Conservation (phyloP, 169 alveolate species). For the Theileria equi region DNA sequence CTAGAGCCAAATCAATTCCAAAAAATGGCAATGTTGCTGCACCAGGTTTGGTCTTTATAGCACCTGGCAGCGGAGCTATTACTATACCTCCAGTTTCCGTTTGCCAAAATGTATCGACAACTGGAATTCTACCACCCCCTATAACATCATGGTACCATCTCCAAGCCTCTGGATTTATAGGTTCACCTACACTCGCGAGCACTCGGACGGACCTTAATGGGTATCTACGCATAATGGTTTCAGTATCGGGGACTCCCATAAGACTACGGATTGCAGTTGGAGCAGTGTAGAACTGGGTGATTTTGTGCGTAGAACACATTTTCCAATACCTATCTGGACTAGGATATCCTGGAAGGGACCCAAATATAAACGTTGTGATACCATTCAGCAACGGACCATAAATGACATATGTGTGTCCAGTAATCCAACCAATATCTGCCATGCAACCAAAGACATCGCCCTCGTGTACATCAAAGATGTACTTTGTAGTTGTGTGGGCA, state of each 20-base stretch:
- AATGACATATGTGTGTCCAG: conserved; percentile 94
- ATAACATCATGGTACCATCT: conserved; percentile 86
- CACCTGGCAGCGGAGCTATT: conserved; percentile 89
- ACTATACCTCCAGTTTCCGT: conserved; percentile 96
- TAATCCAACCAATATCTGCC: conserved; percentile 98
- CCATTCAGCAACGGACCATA: conserved; percentile 94
- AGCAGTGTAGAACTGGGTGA: conserved; percentile 93
- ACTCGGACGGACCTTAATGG: conserved; percentile 73
- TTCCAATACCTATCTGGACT: conserved; percentile 88
- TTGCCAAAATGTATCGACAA: conserved; percentile 96
- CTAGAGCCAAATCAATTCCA: conserved; percentile 83
- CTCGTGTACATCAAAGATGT: conserved; percentile 82
- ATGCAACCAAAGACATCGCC: conserved; percentile 91
- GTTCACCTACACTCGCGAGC: conserved; percentile 90
- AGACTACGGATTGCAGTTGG: conserved; percentile 95
- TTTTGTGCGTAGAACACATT: conserved; percentile 85
- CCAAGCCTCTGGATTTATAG: conserved; percentile 93
- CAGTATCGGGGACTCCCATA: conserved; percentile 79
- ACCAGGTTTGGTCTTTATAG: conserved; percentile 89
- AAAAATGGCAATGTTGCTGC: conserved; percentile 86
- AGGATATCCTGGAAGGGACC: conserved; percentile 94
- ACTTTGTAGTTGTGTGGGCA: conserved; percentile 85
- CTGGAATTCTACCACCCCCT: conserved; percentile 73
- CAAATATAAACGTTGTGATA: conserved; percentile 89
- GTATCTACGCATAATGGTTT: conserved; percentile 52